Base-by-base conservation (phyloP, 2,329 filamentous ascomycete genomes). In the Macroventuria anomochaeta region DNA sequence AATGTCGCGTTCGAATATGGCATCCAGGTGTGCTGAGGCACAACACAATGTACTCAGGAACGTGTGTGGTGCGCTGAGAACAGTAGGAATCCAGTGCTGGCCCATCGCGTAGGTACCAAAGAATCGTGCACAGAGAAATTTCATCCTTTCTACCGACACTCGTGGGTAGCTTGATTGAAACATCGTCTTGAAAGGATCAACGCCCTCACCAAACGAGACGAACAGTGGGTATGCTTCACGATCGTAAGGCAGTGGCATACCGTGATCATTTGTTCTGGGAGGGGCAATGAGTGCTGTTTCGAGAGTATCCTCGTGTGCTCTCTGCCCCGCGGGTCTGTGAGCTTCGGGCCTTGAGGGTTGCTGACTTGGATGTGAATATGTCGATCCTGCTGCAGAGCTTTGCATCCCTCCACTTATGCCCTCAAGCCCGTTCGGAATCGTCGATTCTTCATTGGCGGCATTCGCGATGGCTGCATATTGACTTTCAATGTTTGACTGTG, bases 41-140 rank as follows among this genome's bases (percentile, higher is more conserved):
- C 73, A 63, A 48, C 68, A 70, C 10, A 76, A 58, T 0, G 73
- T 75, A 34, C 73, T 75, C 2, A 76, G 65, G 37, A 73, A 76
- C 1, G 73, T 68, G 18, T 74, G 72, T 10, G 67, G 61, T 7
- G 68, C 55, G 11, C 63, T 61, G 26, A 75, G 63, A 4, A 74
- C 67, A 13, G 67, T 64, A 0, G 72, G 71, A 25, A 75, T 69
- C 73, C 73, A 76, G 21, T 68, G 40, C 32, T 28, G 46, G 7
- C 71, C 72, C 59, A 76, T 68, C 8, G 64, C 66, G 17, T 49
- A 54, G 1, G 71, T 74, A 7, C 73, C 73, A 36, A 74, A 76
- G 36, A 63, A 63, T 15, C 52, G 59, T 23, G 60, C 67, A 60
- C 73, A 76, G 37, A 74, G 53, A n/a, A 60, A 66, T 46, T 76